A percentile compares a stretch with the other conserved stretches of the same genome.
Conservation (phyloP, 2,329 filamentous ascomycete species). For the Penicillium brasilianum region DNA sequence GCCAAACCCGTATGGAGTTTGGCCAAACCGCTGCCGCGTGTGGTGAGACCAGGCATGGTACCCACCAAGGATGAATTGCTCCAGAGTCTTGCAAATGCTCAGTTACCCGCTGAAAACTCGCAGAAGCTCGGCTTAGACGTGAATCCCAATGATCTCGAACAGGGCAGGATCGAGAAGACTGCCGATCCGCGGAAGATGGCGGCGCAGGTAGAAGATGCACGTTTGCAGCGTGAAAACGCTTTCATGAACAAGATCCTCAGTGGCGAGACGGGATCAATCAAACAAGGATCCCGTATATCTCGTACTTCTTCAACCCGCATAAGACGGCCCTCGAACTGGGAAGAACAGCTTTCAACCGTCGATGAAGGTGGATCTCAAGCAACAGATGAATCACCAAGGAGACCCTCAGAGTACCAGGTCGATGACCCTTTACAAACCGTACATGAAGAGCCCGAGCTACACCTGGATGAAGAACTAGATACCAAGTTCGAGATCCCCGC, state of each 20-base stretch:
- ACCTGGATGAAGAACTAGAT: slow-evolving; percentile 16
- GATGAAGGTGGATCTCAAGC: slow-evolving; percentile 30
- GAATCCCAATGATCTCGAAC: slow-evolving; percentile 51
- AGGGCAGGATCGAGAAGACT: slow-evolving; percentile 47
- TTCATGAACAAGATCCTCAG: slow-evolving; percentile 43
- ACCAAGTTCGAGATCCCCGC: slow-evolving; percentile 24
- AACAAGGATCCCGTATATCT: slow-evolving; percentile 29
- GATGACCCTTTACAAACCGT: slow-evolving; percentile 30
- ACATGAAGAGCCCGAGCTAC: slow-evolving; percentile 23
- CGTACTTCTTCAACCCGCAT: slow-evolving; percentile 30
- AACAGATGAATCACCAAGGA: slow-evolving; percentile 12
- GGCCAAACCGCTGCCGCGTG: slow-evolving; percentile 60
- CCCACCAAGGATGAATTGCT: slow-evolving; percentile 49
- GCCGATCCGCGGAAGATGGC: slow-evolving; percentile 48
- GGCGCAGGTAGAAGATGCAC: slow-evolving; percentile 53
- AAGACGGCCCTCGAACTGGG: slow-evolving; percentile 31
- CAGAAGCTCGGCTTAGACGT: slow-evolving; percentile 43
- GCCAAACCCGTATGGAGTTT: slow-evolving; percentile 59
- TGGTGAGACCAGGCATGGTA: slow-evolving; percentile 60
- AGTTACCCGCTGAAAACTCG: slow-evolving; percentile 40
- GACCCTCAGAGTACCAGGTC: slow-evolving; percentile 16
- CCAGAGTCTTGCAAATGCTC: slow-evolving; percentile 36
- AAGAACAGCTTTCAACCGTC: slow-evolving; percentile 32
- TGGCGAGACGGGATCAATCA: slow-evolving; percentile 31
- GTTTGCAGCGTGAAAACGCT: slow-evolving; percentile 47